Base-by-base conservation (phyloP, 345 rosid species). In the Hibiscus mutabilis region DNA sequence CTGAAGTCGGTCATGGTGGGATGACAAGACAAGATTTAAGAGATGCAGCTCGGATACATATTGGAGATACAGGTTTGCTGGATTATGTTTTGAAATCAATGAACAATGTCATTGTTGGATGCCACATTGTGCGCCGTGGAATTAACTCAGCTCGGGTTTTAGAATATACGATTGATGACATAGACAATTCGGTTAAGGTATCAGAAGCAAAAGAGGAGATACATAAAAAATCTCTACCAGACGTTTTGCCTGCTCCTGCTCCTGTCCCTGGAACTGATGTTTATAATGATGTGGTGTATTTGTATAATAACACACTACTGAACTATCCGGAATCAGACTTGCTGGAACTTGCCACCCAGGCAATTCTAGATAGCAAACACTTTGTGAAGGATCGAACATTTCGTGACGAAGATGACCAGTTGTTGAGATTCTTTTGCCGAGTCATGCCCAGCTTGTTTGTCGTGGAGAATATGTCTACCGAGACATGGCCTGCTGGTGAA, bases 21-120 rank as follows among this genome's bases (percentile, higher is more conserved):
- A 89, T 93, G 98, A 89, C 86, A 37, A 65, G 98, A 62, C 97
- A 91, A 79, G 94, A 91, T 37, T 86, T 91, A 51, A 85, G 98
- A 79, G 98, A 93, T 80, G 84, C 94, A 35, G 98, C 98, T 67
- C 77, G 98, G 76, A 78, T 85, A 79, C 92, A 88, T 68, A 91
- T 93, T 57, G 97, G 98, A 4, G 98, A 93, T 72, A 89, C 96
- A 0, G 97, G 98, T 11, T 76, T 93, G 81, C 82, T 91, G 1
- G 97, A 93, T 69, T 88, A 87, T 65, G 96, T 93, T 44, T 70
- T 93, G 76, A 91, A 93, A 68, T 86, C 89, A 1, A 83, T 93
- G 92, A 85, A 87, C 78, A 91, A 93, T 69, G 97, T 89, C 11
- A 80, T 83, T 6, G 79, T 93, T n/a, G 91, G 89, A 52, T 75